Conservation (phyloP, 257 asterid genomes). For the Rhazya stricta region DNA sequence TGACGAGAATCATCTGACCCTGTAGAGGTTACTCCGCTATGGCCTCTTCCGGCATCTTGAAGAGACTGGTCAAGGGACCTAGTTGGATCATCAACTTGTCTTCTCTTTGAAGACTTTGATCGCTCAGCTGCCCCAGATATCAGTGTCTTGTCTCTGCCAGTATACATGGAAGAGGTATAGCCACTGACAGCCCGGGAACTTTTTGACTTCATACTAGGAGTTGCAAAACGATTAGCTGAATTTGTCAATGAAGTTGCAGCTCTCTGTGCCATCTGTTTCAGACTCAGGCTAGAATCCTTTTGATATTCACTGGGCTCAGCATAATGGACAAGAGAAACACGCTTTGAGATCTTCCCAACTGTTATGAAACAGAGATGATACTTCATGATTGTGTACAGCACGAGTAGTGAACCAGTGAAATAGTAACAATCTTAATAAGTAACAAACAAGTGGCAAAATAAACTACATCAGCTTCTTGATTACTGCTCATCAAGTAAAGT, state of each 20-base stretch:
- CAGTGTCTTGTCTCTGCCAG: conserved; percentile 38
- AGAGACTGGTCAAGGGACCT: conserved; percentile 27
- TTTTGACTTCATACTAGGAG: conserved; percentile 42
- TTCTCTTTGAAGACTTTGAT: conserved; percentile 42
- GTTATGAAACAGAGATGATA: conserved; percentile 11
- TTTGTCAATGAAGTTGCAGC: conserved; percentile 44
- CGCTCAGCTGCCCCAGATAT: conserved; percentile 28
- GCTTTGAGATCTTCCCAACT: conserved; percentile 69
- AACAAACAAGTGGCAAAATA: not conserved
- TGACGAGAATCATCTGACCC: conserved; percentile 48
- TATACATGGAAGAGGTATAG: conserved; percentile 27
- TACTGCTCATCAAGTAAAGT: not conserved
- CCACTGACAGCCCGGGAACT: conserved; percentile 34
- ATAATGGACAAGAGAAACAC: conserved; percentile 52
- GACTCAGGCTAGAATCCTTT: conserved; percentile 19
- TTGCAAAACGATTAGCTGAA: conserved; percentile 36
- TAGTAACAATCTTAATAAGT: not conserved
- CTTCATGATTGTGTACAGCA: not conserved
- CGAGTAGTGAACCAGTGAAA: not conserved
- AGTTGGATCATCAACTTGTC: conserved; percentile 26
- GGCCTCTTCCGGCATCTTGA: conserved; percentile 45
- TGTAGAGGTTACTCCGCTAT: conserved; percentile 41
- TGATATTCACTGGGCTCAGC: conserved; percentile 54
- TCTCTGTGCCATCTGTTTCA: conserved; percentile 29
- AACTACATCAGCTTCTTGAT: not conserved